These are phyloP conservation scores for Thermochaetoides dissita DNA, from an alignment of 2,329 filamentous ascomycete genomes.

Conservation along the genomic window DNA sequence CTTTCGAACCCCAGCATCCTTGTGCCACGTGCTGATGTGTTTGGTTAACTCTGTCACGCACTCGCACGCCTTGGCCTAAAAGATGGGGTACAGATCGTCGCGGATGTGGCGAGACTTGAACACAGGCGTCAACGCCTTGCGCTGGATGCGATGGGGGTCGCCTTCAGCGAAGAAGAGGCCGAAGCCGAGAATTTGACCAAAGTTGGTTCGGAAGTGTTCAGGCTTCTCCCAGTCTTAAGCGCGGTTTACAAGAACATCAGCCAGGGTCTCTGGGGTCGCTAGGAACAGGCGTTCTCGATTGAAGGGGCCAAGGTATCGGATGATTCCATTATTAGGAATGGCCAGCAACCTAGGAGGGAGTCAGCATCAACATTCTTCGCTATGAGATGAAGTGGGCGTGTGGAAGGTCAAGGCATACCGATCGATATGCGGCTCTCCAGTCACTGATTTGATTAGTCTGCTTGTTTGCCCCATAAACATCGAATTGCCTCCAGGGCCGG, in stretches of 20 bases:
- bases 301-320: slow-evolving; percentile 49
- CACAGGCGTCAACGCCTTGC: slow-evolving; percentile 66
- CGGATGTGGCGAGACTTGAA: slow-evolving; percentile 81
- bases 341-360: slow-evolving; percentile 37
- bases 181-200: slow-evolving; percentile 53
- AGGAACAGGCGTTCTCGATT: slow-evolving; percentile 51
- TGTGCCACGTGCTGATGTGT: slow-evolving; percentile 20
- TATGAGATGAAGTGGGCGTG: not conserved
- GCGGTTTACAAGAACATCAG: slow-evolving; percentile 54
- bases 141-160: slow-evolving; percentile 73
- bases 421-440: slow-evolving; percentile 30
- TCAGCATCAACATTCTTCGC: not conserved
- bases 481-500: slow-evolving; percentile 28
- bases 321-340: slow-evolving; percentile 53
- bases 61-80: slow-evolving; percentile 66
- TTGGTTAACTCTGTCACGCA: slow-evolving; percentile 48
- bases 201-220: slow-evolving; percentile 31
- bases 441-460: slow-evolving; percentile 25
- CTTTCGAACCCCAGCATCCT: no score
- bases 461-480: slow-evolving; percentile 35
- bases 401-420: slow-evolving; percentile 25
- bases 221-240: slow-evolving; percentile 61
- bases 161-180: slow-evolving; percentile 73
- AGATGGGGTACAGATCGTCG: slow-evolving; percentile 59
- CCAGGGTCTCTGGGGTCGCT: slow-evolving; percentile 49